Conservation (phyloP, 2,329 filamentous ascomycete species). For the Tolypocladium amazonense region DNA sequence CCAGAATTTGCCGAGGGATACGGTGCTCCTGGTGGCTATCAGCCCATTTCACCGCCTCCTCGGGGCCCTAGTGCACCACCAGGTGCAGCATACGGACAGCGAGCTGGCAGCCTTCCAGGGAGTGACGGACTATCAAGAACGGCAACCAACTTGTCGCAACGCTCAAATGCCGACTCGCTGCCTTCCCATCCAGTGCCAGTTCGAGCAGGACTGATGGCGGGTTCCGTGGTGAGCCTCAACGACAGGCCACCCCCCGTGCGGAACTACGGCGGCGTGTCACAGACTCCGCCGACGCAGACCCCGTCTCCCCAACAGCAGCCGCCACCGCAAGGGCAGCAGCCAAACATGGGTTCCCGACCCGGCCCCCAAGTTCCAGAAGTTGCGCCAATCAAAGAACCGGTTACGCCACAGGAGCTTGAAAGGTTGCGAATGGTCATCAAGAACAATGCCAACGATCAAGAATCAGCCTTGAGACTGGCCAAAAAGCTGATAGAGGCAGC, state of each 20-base stretch:
- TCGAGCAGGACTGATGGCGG: constrained; percentile 50
- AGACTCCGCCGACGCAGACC: constrained; percentile 16
- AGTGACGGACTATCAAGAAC: constrained; percentile 6
- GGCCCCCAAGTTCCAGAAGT: constrained; percentile 1
- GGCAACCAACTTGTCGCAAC: constrained; percentile 16
- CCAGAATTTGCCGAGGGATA: constrained; percentile 13
- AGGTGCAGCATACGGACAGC: constrained; percentile 6
- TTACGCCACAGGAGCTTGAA: constrained; percentile 73
- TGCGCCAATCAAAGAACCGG: constrained; percentile 26
- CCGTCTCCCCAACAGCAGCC: constrained; percentile 22
- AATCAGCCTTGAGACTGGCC: constrained; percentile 60
- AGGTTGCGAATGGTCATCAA: constrained; percentile 59
- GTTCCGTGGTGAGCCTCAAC: constrained; percentile 43
- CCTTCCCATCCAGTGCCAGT: constrained; percentile 53
- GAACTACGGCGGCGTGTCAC: constrained; percentile 40
- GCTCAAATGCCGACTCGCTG: constrained; percentile 32
- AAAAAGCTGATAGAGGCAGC: constrained; percentile 82
- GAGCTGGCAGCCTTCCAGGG: neutral
- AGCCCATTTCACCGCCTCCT: constrained; percentile 14
- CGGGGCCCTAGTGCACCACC: constrained; percentile 22
- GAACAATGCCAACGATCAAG: constrained; percentile 61
- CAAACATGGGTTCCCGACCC: neutral
- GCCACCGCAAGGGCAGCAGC: constrained; percentile 17
- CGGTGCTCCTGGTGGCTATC: constrained; percentile 12
- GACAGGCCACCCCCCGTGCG: constrained; percentile 49